Base-by-base conservation (phyloP, 148 eudicot genomes). In the Amaranthus hypochondriacus region DNA sequence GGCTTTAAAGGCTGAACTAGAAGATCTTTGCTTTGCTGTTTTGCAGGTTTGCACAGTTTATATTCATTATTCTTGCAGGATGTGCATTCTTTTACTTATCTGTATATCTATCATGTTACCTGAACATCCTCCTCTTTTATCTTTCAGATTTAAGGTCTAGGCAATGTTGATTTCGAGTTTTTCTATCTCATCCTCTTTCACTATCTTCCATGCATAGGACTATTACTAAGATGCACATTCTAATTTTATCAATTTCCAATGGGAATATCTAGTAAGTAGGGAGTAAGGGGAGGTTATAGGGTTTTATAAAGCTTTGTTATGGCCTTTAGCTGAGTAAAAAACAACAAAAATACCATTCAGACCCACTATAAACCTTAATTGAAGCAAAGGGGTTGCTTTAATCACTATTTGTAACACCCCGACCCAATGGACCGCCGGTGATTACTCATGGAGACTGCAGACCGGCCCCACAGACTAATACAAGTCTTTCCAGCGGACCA, bases 11-110 rank as follows among this genome's bases (percentile, higher is more conserved):
- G 94, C 98, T 71, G 98, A 93, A 84, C 84, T 93, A 71, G 97
- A 93, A 88, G 98, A 93, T 85, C 89, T 91, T 52, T 93, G 98
- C 83, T 93, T 93, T 82, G 97, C 97, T 65, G 95, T 93, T 67
- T 86, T 93, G 82, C 94, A 93, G 92, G 98, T 91, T 50, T 50
- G 74, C 55, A 60, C 71, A 10, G 55, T 12, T 4, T 69, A 60
- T 28, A 48, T 63, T 73, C 62, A 15, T 44, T 4, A 39, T 12
- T 72, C 50, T 68, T 60, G 48, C 48, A 47, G 65, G 42, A 56
- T 28, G 2, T 47, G 54, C 52, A 46, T 13, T 64, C 47, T 70
- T 55, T 62, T 15, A 43, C 13, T 77, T 18, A 54, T 11, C 49
- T 54, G 0, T 21, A 54, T n/a, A 39, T 11, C 11, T 63, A 47